These are phyloP conservation scores for Blastobotrys arbuscula DNA, from an alignment of 1,139 yeast genomes.

Conservation along the genomic window DNA sequence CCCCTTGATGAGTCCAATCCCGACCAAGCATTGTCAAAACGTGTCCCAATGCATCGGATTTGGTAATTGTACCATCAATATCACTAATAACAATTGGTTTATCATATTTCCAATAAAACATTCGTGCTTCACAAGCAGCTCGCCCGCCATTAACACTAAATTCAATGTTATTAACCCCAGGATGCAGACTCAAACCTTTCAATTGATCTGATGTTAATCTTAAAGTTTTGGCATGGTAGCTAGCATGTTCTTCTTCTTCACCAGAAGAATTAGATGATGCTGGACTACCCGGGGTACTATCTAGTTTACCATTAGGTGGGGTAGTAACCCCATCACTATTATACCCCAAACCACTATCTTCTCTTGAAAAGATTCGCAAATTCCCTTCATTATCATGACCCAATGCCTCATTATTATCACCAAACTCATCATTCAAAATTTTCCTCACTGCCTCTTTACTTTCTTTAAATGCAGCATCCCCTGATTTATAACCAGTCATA, in stretches of 20 bases:
- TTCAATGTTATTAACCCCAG: slow-evolving; percentile 72
- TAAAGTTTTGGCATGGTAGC: slow-evolving; percentile 69
- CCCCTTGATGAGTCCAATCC: slow-evolving; percentile 98
- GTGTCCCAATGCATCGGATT: slow-evolving; percentile 96
- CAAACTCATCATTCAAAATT: slow-evolving; percentile 65
- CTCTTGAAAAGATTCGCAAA: slow-evolving; percentile 53
- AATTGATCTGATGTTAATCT: slow-evolving; percentile 90
- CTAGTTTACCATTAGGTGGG: slow-evolving; percentile 2
- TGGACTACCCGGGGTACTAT: slow-evolving; percentile 8
- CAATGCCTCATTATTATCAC: slow-evolving; percentile 45
- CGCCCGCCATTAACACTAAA: slow-evolving; percentile 81
- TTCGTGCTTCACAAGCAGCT: slow-evolving; percentile 65
- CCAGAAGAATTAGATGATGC: slow-evolving; percentile 11
- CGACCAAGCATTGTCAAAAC: slow-evolving; percentile 88
- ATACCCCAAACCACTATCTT: slow-evolving; percentile 18
- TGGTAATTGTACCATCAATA: slow-evolving; percentile 97
- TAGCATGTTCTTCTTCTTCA: slow-evolving; percentile 9
- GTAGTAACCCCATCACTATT: slow-evolving; percentile 16
- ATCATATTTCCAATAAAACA: slow-evolving; percentile 78
- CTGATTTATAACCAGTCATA: slow-evolving; percentile 95
- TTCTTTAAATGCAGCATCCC: slow-evolving; percentile 51
- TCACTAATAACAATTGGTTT: slow-evolving; percentile 94
- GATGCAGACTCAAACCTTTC: slow-evolving; percentile 60
- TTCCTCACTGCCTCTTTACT: slow-evolving; percentile 58
- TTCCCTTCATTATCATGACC: slow-evolving; percentile 68